Base-by-base conservation (phyloP, 1,284 basidiomycete genomes). In the Tilletia caries region DNA sequence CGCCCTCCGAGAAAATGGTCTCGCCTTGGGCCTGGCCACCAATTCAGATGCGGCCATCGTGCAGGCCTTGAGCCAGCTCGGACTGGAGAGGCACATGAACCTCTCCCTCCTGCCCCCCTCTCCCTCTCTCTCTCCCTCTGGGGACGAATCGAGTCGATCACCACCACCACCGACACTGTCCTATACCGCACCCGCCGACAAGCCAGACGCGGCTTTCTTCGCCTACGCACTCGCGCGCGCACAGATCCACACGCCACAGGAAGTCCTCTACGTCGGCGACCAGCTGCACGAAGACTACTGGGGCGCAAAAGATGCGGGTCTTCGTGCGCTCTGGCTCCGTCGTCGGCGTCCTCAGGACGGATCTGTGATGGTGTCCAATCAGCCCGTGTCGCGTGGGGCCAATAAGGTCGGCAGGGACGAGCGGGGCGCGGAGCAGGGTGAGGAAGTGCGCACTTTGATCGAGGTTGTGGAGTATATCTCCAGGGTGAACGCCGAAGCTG, bases 261-360 rank as follows among this genome's bases (percentile, higher is more conserved):
- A 73, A 6, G 75, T 71, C 6, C 64, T 78, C 18, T 78, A 76
- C 66, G 73, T 78, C 2, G 76, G 76, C 43, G 75, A 78, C 34
- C 76, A 78, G 64, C 69, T 78, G 8, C 41, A 74, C 23, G 75
- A 78, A 67, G 76, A 78, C 41, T 76, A 75, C 27, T 74, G 73
- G 73, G 76, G 70, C 0, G 73, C 76, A 10, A 70, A 70, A 27
- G 68, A 73, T 23, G 75, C 73, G 15, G 73, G 73, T 10, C 65
- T 76, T 0, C 69, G 73, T 67, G 71, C 75, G 0, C 68, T 71
- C 3, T 78, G 76, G 76, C 50, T 78, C 2, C 23, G 46, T 8
- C n/a, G 64, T 6, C 58, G 29, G 34, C n/a, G n/a, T n/a, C n/a
- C n/a, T n/a, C n/a, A n/a, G n/a, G n/a, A n/a, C n/a, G n/a, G n/a